phyloP scores from a whole-genome alignment of 1,284 basidiomycete species.

The Peniophora sp. region DNA sequence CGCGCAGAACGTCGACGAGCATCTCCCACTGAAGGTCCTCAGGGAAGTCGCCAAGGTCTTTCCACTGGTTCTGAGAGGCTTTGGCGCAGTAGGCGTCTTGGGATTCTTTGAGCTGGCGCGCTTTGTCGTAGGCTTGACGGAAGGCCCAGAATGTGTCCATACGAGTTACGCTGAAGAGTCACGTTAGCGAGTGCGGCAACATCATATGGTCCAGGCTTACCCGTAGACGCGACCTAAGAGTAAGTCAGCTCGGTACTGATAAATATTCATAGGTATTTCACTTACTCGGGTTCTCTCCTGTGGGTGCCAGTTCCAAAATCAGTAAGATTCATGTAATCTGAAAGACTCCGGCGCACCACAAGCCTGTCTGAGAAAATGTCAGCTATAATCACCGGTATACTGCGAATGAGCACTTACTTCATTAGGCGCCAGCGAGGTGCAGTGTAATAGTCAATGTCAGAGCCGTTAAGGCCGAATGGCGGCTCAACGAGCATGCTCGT shows the following conservation, averaged over 20 bases:
- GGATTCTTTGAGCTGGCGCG: slow-evolving; percentile 55
- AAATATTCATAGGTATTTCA: not conserved
- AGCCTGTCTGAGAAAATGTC: slow-evolving; percentile 21
- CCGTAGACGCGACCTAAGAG: slow-evolving; percentile 20
- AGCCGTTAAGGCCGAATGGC: slow-evolving; percentile 27
- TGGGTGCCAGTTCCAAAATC: not conserved
- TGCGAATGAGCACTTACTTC: slow-evolving; percentile 20
- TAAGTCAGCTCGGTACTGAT: not conserved
- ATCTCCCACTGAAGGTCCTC: slow-evolving; percentile 76
- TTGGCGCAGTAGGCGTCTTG: slow-evolving; percentile 68
- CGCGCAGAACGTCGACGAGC: slow-evolving; percentile 76
- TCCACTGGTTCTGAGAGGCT: slow-evolving; percentile 48
- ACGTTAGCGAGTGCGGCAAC: no score
- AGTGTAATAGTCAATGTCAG: slow-evolving; percentile 15
- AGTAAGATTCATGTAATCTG: not conserved
- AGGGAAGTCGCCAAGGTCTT: slow-evolving; percentile 54
- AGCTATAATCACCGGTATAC: slow-evolving; percentile 1
- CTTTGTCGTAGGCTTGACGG: slow-evolving; percentile 51
- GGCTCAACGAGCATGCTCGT: slow-evolving; percentile 38
- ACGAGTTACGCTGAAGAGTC: slow-evolving; percentile 17
- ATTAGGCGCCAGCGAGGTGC: slow-evolving; percentile 37
- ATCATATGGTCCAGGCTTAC: no score
- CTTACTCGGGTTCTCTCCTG: slow-evolving; percentile 26
- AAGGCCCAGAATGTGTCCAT: slow-evolving; percentile 39
- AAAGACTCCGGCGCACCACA: slow-evolving; percentile 26